A percentile compares a stretch with the other conserved stretches of the same genome.
Conservation (phyloP, 2,329 filamentous ascomycete species). For the Exophiala sideris region DNA sequence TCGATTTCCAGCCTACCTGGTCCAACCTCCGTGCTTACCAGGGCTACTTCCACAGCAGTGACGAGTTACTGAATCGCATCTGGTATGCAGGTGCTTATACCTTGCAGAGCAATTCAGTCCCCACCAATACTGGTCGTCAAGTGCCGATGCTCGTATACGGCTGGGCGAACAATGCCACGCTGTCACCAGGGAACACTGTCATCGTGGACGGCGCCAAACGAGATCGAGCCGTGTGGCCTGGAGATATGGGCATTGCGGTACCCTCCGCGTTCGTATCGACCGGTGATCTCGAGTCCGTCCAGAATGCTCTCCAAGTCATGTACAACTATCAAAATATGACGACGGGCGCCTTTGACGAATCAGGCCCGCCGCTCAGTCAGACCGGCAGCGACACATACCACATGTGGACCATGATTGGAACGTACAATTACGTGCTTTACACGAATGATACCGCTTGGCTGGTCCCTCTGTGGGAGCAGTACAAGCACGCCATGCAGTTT, state of each 20-base stretch:
- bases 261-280: conserved; percentile 43
- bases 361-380: conserved; percentile 35
- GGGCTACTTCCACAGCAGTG: conserved; percentile 53
- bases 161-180: conserved; percentile 41
- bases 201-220: conserved; percentile 45
- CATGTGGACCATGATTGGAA: conserved; percentile 56
- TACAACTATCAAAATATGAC: conserved; percentile 41
- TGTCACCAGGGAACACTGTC: conserved; percentile 41
- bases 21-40: conserved; percentile 52
- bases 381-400: conserved; percentile 37
- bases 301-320: conserved; percentile 48
- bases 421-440: conserved; percentile 57
- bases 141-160: conserved; percentile 33
- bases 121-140: conserved; percentile 37
- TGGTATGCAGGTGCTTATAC: conserved; percentile 58
- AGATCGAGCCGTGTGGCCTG: conserved; percentile 45
- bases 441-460: conserved; percentile 53
- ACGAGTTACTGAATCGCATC: conserved; percentile 53
- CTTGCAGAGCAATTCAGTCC: conserved; percentile 46
- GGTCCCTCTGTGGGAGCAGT: conserved; percentile 46
- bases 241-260: conserved; percentile 52
- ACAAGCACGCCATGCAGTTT: conserved; percentile 47
- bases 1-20: conserved; percentile 51
- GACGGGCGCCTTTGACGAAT: conserved; percentile 37
- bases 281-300: conserved; percentile 46